Evolutionary conservation across 1,284 basidiomycete species (phyloP).

Genomic region (Calocybe gambosa): DNA sequence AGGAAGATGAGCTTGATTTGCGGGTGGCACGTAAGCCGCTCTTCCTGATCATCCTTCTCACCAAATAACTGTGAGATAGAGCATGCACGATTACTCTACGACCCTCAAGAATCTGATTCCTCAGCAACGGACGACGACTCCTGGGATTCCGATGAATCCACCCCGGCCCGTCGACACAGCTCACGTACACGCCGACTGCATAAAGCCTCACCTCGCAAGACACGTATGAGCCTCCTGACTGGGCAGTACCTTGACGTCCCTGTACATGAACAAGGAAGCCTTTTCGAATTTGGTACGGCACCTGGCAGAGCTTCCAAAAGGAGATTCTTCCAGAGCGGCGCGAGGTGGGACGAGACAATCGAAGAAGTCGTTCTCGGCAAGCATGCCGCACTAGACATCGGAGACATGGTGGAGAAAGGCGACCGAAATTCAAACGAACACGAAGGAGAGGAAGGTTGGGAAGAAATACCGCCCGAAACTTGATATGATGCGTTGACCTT

Average conservation of each 20-base stretch:
- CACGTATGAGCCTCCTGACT: conserved; percentile 65
- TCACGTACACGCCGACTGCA: conserved; percentile 24
- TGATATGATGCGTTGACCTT: conserved; percentile 1
- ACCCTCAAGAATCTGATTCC: conserved; percentile 46
- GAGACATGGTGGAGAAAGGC: conserved; percentile 25
- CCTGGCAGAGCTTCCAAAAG: conserved; percentile 29
- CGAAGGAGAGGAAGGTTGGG: conserved; percentile 26
- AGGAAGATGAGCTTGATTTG: conserved; percentile 57
- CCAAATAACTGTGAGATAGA: too few relatives aligned
- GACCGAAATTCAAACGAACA: conserved; percentile 17
- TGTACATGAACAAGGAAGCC: conserved; percentile 27
- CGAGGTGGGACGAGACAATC: conserved; percentile 24
- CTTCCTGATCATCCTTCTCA: not conserved
- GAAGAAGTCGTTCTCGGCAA: conserved; percentile 19
- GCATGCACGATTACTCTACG: conserved; percentile 60
- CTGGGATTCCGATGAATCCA: conserved; percentile 47
- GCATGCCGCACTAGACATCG: conserved; percentile 11
- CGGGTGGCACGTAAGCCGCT: conserved; percentile 56
- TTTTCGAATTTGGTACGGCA: conserved; percentile 27
- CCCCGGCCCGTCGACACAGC: conserved; percentile 25
- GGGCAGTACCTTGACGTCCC: conserved; percentile 49
- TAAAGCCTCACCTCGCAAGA: conserved; percentile 24
- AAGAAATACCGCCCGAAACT: conserved; percentile 20
- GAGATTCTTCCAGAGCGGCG: conserved; percentile 53
- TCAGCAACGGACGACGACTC: conserved; percentile 37